phyloP scores from a whole-genome alignment of 192 early-diverging fungal genomes.

The Entomortierella lignicola region DNA sequence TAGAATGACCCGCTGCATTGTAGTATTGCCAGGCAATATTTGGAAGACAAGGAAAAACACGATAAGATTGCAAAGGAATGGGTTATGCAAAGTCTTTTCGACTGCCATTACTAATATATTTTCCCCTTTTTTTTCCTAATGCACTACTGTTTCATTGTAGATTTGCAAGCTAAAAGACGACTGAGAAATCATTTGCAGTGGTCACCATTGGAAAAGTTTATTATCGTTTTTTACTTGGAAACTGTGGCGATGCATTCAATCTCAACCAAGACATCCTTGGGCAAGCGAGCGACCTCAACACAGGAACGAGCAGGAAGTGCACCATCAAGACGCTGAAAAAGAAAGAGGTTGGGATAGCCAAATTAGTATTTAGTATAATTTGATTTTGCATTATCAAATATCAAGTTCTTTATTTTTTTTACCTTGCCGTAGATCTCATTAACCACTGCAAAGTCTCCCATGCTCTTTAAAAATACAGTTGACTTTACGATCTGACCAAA shows the following conservation, averaged over 20 bases:
- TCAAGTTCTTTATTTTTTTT: no score
- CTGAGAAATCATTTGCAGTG: no score
- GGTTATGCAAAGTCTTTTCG: no score
- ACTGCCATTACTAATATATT: no score
- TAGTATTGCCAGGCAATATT: constrained; percentile 90
- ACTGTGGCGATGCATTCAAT: constrained; percentile 89
- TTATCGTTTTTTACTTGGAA: constrained; percentile 50
- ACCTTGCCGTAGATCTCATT: constrained; percentile 90
- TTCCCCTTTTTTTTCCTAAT: constrained; percentile 1
- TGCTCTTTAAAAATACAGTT: constrained; percentile 93
- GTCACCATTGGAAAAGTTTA: neutral
- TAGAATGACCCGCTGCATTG: constrained; percentile 92
- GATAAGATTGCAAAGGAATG: constrained; percentile 92
- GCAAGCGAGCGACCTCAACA: constrained; percentile 93
- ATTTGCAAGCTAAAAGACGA: constrained; percentile 2
- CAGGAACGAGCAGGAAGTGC: constrained; percentile 78
- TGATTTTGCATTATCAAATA: no score
- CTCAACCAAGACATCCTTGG: constrained; percentile 91
- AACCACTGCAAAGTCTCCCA: constrained; percentile 91
- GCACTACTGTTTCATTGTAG: neutral
- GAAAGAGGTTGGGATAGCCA: no score
- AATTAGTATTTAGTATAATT: no score
- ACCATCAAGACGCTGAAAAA: constrained; percentile 69
- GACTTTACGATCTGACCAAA: constrained; percentile 94
- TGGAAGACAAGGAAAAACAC: constrained; percentile 87